These are phyloP conservation scores for Phyllostachys edulis DNA, from an alignment of 176 grass and related monocot species.

Conservation along the genomic window DNA sequence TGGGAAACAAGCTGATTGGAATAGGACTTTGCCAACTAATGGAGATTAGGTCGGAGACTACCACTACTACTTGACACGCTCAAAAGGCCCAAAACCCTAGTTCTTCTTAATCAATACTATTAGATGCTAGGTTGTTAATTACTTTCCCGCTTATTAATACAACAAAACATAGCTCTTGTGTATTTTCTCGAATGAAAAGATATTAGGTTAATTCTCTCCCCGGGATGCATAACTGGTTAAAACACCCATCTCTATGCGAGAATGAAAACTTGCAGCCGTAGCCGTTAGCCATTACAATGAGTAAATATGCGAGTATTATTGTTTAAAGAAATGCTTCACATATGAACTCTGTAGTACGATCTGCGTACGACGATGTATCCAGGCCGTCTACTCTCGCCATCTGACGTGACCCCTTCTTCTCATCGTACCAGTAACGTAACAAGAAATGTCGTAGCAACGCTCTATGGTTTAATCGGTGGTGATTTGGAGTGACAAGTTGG, in stretches of 20 bases:
- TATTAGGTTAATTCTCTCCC: not conserved
- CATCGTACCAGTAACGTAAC: no score
- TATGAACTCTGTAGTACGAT: no score
- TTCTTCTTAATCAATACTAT: not conserved
- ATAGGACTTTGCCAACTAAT: not conserved
- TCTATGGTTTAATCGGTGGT: no score
- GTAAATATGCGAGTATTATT: not conserved
- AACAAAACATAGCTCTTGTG: not conserved
- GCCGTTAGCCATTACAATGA: not conserved
- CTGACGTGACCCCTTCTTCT: no score
- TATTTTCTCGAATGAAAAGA: not conserved
- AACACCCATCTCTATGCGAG: not conserved
- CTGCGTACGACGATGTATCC: no score
- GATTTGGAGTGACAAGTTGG: not conserved
- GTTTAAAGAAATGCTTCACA: not conserved
- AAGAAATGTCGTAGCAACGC: no score
- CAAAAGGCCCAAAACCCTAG: not conserved
- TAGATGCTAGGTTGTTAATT: not conserved
- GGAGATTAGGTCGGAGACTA: slow-evolving; percentile 18
- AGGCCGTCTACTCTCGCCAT: no score
- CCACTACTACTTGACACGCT: not conserved
- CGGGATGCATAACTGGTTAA: not conserved
- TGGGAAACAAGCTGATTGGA: not conserved
- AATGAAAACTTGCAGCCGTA: not conserved
- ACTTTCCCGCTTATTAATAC: not conserved